Base-by-base conservation (phyloP, 768 basidiomycete genomes). In the Austroboletus eburneus region DNA sequence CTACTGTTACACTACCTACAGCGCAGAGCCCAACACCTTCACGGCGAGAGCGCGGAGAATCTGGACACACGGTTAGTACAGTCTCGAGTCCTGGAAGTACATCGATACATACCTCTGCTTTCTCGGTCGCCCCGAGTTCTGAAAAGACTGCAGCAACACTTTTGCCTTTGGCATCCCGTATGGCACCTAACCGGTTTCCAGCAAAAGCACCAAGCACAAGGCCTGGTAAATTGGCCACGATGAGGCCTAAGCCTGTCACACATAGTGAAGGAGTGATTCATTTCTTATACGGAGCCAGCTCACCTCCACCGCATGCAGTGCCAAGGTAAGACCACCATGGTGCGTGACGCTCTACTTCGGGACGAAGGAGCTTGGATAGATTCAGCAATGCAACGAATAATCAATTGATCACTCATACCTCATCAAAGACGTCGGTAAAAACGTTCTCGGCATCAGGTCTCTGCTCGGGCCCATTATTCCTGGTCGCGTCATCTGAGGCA, bases 81-180 rank as follows among this genome's bases (percentile, higher is more conserved):
- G 9, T 40, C 17, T 43, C 24, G 12, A 39, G 24, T 13, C n/a
- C n/a, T 17, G 14, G 16, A 39, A 10, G n/a, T 30, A 45, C 25
- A 39, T 51, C 20, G 27, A 33, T 34, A 59, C 72, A 54, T 57
- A 90, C 92, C 80, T 95, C 88, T 39, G 92, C 91, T 64, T 90
- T 94, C 73, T 93, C 86, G 42, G 70, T 71, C 3, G 81, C 78
- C 16, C 81, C 84, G 21, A 96, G 74, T 18, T 87, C 78, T 38
- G 73, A 69, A 64, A 97, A 97, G 16, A 96, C 93, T 9, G 85
- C 77, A 3, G 88, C 91, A 20, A 97, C 92, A 51, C 86, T 87
- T 75, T 90, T 91, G 9, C 93, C 88, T 71, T 97, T 97, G 4
- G 93, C 93, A 59, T 97, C 93, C 47, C 93, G 75, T 39, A 97